phyloP scores from a whole-genome alignment of 768 basidiomycete genomes.

The Mycena alexandri region DNA sequence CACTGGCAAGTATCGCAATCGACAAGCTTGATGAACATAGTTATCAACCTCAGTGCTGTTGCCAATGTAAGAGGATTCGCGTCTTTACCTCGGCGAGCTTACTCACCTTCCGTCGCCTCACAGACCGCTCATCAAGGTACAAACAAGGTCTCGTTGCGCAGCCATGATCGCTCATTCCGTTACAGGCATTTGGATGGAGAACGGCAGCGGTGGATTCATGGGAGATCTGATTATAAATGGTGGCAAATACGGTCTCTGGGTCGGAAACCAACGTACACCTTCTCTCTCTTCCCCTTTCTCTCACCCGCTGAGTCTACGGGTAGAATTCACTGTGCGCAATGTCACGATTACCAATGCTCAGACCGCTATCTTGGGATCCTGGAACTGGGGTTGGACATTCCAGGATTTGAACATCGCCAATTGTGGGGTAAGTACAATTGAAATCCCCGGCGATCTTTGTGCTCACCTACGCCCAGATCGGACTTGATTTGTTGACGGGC shows the following conservation, averaged over 20 bases:
- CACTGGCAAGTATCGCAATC: conserved; percentile 90
- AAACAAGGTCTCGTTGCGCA: too few species aligned
- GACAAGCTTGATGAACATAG: conserved; percentile 80
- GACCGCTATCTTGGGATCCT: conserved; percentile 56
- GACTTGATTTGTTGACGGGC: conserved; percentile 69
- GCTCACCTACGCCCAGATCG: conserved; percentile 65
- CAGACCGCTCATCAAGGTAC: conserved; percentile 76
- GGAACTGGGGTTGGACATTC: conserved; percentile 68
- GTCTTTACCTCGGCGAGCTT: too few species aligned
- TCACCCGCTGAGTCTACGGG: conserved; percentile 64
- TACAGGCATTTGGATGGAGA: conserved; percentile 78
- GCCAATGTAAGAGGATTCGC: conserved; percentile 43
- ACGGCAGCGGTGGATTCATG: conserved; percentile 75
- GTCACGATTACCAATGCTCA: conserved; percentile 68
- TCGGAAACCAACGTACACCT: conserved; percentile 77
- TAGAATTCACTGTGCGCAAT: conserved; percentile 65
- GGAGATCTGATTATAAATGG: conserved; percentile 67
- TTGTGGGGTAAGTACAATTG: conserved; percentile 45
- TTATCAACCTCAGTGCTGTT: conserved; percentile 75
- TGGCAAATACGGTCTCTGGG: conserved; percentile 79
- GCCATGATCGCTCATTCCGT: conserved; percentile 35
- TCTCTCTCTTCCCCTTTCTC: conserved; percentile 63
- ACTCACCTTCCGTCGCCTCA: too few species aligned
- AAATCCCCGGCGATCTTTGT: conserved; percentile 60
- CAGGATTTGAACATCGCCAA: conserved; percentile 57